A percentile compares a stretch with the other conserved stretches of the same genome.
These are phyloP conservation scores for Aspergillus baeticus DNA, from an alignment of 495 filamentous ascomycete genomes.

Conservation along the genomic window DNA sequence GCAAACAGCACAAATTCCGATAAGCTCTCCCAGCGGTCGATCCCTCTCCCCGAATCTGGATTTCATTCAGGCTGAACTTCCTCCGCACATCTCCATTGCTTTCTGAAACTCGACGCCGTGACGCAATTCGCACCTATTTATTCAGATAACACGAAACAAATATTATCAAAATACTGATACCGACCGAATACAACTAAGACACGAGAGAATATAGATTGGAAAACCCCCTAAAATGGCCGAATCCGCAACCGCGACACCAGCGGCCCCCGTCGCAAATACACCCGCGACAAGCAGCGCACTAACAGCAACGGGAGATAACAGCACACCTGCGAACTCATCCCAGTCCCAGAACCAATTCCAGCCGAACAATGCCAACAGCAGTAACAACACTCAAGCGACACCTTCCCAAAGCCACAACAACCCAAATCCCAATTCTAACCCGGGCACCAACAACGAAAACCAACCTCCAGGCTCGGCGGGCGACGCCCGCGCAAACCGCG, in stretches of 20 bases:
- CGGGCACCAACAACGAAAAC: conserved; percentile 3
- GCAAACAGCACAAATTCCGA: conserved; percentile 46
- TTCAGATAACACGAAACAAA: no score
- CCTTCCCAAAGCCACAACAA: no score
- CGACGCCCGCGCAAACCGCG: conserved; percentile 33
- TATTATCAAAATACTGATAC: no score
- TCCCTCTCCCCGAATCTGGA: neutral
- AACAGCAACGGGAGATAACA: conserved; percentile 8
- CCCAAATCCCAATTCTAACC: no score
- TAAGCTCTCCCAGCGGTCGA: conserved; percentile 23
- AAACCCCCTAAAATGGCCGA: conserved; percentile 26
- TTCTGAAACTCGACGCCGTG: no score
- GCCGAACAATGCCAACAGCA: neutral
- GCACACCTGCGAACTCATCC: conserved; percentile 3
- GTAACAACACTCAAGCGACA: neutral
- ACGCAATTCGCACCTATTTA: no score
- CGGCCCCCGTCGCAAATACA: conserved; percentile 5
- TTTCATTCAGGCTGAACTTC: neutral
- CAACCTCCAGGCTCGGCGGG: neutral
- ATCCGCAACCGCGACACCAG: conserved; percentile 26
- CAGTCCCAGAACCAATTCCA: neutral
- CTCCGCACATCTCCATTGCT: conserved; percentile 3
- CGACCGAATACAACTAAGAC: neutral
- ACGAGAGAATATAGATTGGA: neutral
- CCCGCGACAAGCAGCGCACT: neutral